Evolutionary conservation across 192 early-diverging fungal species (phyloP), one percentile per base, ranked within the genome.

Genomic region (Linnemannia zychae): DNA sequence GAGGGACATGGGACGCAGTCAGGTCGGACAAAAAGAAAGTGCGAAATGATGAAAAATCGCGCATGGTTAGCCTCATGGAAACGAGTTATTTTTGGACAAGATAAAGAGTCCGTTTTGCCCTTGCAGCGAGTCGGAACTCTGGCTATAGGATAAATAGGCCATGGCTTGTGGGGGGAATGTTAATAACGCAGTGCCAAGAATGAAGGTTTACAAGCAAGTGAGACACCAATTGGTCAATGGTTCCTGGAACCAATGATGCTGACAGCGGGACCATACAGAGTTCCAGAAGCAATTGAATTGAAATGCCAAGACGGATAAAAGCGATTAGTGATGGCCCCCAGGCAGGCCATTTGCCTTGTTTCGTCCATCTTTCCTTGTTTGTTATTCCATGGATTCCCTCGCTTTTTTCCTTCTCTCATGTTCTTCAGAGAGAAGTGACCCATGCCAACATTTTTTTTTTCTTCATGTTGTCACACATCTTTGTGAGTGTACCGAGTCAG

Each of bases 281-380:
- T 31, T 63, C 57, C 57, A 63, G 57, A 63, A 63, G 57, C 57
- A 63, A 63, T 63, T 33, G 57, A 63, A 24, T n/a, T 16, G n/a
- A 52, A 52, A 63, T 63, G 57, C 57, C 57, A 63, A 63, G 57
- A 31, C 28, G 11, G 28, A 63, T 63, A 50, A 50, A 50, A 50
- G 18, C 24, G 28, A 63, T 15, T n/a, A 63, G 4, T 15, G n/a
- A 2, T 31, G 57, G 57, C 28, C 31, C 24, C 57, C 24, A 31
- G 3, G 24, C 57, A 4, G n/a, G 28, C 24, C 24, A 63, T 63
- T 63, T 31, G 57, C 28, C 57, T 12, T 63, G 28, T 63, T 22
- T 63, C 57, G 57, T 28, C 24, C 12, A 63, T 13, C 31, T 24
- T 13, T 28, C 22, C 24, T 9, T 4, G n/a, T 20, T n/a, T 57